These are phyloP conservation scores for Amanita pseudoporphyria DNA, from an alignment of 768 basidiomycete species.

Conservation along the genomic window DNA sequence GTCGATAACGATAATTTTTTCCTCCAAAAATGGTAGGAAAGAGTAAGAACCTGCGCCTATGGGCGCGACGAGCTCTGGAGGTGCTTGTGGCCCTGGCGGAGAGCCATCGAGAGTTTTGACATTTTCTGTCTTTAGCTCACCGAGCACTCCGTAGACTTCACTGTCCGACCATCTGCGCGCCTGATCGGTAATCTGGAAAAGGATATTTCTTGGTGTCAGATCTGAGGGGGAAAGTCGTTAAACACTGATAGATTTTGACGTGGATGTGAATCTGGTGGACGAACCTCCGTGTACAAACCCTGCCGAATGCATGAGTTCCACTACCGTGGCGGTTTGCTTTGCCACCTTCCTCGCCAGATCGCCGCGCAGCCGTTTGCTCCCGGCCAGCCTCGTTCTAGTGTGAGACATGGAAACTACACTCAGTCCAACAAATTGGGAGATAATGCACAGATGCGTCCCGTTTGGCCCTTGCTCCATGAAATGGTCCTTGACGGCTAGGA, in stretches of 20 bases:
- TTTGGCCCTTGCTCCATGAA: constrained; percentile 71
- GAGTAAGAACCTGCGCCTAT: no score
- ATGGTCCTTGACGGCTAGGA: constrained; percentile 47
- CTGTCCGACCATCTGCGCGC: constrained; percentile 2
- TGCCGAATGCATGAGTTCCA: constrained; percentile 3
- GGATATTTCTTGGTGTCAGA: not conserved
- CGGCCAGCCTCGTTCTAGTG: constrained; percentile 21
- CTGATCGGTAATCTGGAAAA: constrained; percentile 1
- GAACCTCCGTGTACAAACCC: constrained; percentile 7
- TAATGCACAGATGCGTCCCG: constrained; percentile 75
- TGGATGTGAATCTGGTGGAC: not conserved
- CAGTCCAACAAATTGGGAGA: constrained; percentile 42
- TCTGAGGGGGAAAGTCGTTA: not conserved
- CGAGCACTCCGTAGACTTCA: constrained; percentile 1
- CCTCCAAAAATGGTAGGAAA: not conserved
- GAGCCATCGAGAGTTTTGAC: not conserved
- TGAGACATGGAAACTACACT: constrained; percentile 62
- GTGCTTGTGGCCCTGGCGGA: not conserved
- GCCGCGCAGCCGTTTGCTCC: not conserved
- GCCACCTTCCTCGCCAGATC: constrained; percentile 2
- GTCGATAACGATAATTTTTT: not conserved
- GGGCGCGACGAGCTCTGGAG: constrained; percentile 2
- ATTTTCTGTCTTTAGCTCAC: constrained; percentile 2
- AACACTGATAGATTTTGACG: not conserved
- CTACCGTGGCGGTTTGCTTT: constrained; percentile 1